Conservation (phyloP, 768 basidiomycete genomes). For the Boletus pseudo-olivaceus region DNA sequence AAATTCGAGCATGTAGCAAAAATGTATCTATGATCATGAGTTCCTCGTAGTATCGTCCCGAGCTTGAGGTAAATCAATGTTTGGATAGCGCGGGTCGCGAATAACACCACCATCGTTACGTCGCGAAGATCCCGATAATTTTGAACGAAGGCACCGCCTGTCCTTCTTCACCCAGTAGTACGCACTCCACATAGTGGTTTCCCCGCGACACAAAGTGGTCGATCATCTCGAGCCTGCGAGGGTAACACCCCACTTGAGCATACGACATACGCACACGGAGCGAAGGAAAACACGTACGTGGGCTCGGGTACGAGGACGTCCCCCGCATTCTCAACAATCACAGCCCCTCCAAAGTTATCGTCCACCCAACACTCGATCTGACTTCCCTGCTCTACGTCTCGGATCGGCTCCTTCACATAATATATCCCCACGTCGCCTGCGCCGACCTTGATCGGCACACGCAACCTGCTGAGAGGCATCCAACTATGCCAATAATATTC, state of each 20-base stretch:
- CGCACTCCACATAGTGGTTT: constrained; percentile 91
- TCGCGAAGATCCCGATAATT: constrained; percentile 86
- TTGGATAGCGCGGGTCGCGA: not conserved
- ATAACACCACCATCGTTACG: constrained; percentile 35
- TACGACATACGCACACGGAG: not conserved
- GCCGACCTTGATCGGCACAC: constrained; percentile 79
- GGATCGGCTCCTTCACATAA: constrained; percentile 71
- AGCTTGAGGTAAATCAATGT: not conserved
- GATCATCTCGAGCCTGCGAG: constrained; percentile 71
- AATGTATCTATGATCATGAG: constrained; percentile 1
- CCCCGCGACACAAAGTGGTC: constrained; percentile 84
- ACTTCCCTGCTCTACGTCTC: constrained; percentile 57
- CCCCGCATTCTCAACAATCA: constrained; percentile 73
- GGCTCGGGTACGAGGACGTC: constrained; percentile 60
- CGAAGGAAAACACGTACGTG: constrained; percentile 51
- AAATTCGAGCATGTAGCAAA: not conserved
- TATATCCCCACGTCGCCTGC: constrained; percentile 94
- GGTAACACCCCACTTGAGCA: not conserved
- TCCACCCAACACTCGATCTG: constrained; percentile 95
- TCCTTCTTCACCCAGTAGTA: constrained; percentile 85
- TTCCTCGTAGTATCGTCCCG: not conserved
- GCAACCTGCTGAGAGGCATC: constrained; percentile 73
- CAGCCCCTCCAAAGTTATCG: constrained; percentile 82
- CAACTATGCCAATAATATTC: constrained; percentile 94
- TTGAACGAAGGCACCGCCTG: constrained; percentile 77